Conservation (phyloP, 768 basidiomycete species). For the Coprinellus aureogranulatus region DNA sequence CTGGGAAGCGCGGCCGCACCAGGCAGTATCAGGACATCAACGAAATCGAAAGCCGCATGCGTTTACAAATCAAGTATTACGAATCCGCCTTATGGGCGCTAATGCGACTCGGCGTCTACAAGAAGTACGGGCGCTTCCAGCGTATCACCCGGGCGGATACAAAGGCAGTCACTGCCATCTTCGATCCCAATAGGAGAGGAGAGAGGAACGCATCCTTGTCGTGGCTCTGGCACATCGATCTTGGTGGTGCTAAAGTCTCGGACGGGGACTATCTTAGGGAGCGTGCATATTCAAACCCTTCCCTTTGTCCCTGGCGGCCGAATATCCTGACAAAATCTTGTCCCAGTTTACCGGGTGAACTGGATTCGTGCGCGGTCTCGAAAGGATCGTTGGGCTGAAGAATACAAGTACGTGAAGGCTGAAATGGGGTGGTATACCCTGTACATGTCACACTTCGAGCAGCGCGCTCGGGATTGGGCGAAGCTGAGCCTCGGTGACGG, state of each 20-base stretch:
- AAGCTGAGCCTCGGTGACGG: neutral
- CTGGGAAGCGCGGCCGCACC: neutral
- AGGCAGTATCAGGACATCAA: neutral
- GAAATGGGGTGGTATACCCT: constrained; percentile 1
- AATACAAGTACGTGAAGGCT: neutral
- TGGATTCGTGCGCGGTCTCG: constrained; percentile 1
- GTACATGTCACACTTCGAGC: neutral
- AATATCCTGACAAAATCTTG: too few species aligned
- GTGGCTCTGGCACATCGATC: neutral
- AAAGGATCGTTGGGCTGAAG: neutral
- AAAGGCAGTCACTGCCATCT: constrained; percentile 4
- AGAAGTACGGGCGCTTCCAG: neutral
- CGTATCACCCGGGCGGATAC: neutral
- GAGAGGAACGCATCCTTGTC: neutral
- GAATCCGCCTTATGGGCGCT: neutral
- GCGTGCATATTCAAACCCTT: neutral
- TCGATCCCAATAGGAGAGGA: neutral
- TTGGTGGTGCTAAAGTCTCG: neutral
- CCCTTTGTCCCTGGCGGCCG: too few species aligned
- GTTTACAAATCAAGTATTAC: neutral
- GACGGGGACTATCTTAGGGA: neutral
- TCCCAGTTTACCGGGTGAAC: constrained; percentile 3
- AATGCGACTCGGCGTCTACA: neutral
- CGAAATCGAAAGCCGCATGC: neutral
- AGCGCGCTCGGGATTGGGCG: neutral